Conservation (phyloP, 805 yeast genomes). For the Nematodospora valgi region DNA sequence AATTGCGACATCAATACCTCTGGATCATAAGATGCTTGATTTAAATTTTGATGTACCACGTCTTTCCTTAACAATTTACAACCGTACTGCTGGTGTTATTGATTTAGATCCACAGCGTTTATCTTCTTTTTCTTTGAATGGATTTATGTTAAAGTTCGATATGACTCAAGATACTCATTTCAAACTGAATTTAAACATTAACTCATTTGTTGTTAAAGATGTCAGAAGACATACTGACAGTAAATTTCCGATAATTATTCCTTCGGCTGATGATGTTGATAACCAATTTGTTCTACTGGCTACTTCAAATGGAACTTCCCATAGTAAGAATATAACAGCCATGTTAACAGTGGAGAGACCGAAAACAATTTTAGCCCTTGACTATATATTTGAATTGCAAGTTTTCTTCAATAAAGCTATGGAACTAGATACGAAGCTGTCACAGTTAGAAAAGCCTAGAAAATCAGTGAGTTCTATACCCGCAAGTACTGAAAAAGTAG, state of each 20-base stretch:
- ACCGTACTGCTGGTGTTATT: conserved; percentile 39
- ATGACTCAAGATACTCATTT: conserved; percentile 55
- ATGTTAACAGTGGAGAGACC: conserved; percentile 78
- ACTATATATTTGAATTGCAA: conserved; percentile 76
- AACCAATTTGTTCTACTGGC: conserved; percentile 68
- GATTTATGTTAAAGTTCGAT: conserved; percentile 47
- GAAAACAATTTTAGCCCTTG: conserved; percentile 75
- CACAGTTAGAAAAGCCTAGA: conserved; percentile 4
- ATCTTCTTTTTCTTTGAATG: conserved; percentile 49
- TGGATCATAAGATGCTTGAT: conserved; percentile 36
- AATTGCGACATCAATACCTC: conserved; percentile 13
- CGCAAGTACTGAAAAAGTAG: background rate
- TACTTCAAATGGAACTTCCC: conserved; percentile 38
- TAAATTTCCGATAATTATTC: conserved; percentile 77
- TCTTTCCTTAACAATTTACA: conserved; percentile 58
- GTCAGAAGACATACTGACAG: conserved; percentile 59
- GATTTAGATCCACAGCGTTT: conserved; percentile 34
- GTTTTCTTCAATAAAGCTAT: conserved; percentile 55
- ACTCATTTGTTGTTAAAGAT: conserved; percentile 77
- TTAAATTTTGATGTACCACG: conserved; percentile 60
- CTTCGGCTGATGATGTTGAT: conserved; percentile 57
- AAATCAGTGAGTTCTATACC: conserved; percentile 5
- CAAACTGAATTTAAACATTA: conserved; percentile 58
- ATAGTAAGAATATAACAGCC: conserved; percentile 39
- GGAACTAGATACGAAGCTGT: conserved; percentile 14